A percentile compares a stretch with the other conserved stretches of the same genome.
These are phyloP conservation scores for Beauveria australis DNA, from an alignment of 2,329 filamentous ascomycete genomes.

Conservation along the genomic window DNA sequence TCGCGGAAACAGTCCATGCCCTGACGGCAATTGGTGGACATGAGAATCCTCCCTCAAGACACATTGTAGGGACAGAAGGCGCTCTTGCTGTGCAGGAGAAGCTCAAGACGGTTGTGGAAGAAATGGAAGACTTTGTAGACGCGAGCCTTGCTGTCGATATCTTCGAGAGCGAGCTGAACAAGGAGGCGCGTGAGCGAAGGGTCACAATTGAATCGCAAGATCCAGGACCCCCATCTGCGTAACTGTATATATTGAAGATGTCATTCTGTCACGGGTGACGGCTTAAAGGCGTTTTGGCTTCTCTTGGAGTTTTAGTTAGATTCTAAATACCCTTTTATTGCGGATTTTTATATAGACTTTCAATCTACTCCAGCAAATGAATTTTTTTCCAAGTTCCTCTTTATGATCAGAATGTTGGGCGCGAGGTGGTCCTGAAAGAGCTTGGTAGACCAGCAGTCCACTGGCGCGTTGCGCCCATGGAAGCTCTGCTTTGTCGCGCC, in stretches of 20 bases:
- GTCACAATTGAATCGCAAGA: conserved; percentile 19
- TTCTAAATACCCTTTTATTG: conserved; percentile 2
- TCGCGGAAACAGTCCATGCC: conserved; percentile 84
- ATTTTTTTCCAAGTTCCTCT: neutral
- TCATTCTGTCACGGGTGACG: neutral
- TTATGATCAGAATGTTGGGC: no score
- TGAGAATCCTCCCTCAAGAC: conserved; percentile 87
- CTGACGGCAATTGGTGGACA: conserved; percentile 88
- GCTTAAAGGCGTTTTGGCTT: neutral
- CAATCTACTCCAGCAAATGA: neutral
- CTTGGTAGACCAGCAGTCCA: no score
- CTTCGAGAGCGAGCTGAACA: conserved; percentile 47
- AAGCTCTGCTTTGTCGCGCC: neutral
- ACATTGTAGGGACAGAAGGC: conserved; percentile 89
- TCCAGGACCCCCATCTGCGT: conserved; percentile 19
- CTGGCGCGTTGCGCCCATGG: neutral
- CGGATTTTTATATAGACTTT: neutral
- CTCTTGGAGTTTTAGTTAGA: neutral
- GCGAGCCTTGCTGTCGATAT: conserved; percentile 81
- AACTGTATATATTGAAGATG: conserved; percentile 11
- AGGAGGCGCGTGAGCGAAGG: conserved; percentile 39
- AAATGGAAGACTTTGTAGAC: conserved; percentile 92
- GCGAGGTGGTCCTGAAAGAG: no score
- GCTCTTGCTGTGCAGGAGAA: conserved; percentile 88
- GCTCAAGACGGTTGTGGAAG: conserved; percentile 89